Evolutionary conservation across 768 basidiomycete species (phyloP), one percentile per base, ranked within the genome.

Genomic region (Imleria badia): DNA sequence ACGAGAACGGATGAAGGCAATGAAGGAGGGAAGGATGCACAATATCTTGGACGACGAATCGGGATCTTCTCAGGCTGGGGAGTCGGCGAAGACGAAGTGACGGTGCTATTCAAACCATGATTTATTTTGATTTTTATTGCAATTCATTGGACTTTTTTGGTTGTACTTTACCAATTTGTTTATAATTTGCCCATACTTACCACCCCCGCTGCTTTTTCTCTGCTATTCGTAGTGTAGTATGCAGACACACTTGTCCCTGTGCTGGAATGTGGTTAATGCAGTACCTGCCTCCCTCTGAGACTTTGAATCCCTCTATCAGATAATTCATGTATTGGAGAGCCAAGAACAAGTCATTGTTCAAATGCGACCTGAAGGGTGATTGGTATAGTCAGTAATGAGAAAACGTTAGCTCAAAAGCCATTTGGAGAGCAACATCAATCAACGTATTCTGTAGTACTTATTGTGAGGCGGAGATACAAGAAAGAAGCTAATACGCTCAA

Each of bases 1-100:
- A 31, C 60, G 72, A 8, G 57, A 66, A 3, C 68, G 59, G 30
- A 70, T 70, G 69, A 56, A 54, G 14, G 63, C 51, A 6, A 54
- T 72, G 30, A 51, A 55, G 8, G 44, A 54, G 6, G 58, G 60
- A 11, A 57, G 26, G 48, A 49, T 69, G 14, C 49, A 20, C 36
- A 69, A 68, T 39, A 45, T 53, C 22, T 34, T 68, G 42, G 62
- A 62, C 3, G 54, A 63, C 12, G 64, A 52, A 8, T 22, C 43
- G 0, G 26, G 15, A 14, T 31, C 36, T 7, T 41, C 47, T n/a
- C 39, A 17, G 12, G 0, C 43, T 1, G 35, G 0, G 12, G 61
- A 66, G 36, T 42, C 56, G 7, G 31, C 44, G 5, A 61, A 67
- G 54, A 65, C 55, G 1, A 65, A 65, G 40, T 65, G 36, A 59